Base-by-base conservation (phyloP, 768 basidiomycete species). In the Russula vinacea region DNA sequence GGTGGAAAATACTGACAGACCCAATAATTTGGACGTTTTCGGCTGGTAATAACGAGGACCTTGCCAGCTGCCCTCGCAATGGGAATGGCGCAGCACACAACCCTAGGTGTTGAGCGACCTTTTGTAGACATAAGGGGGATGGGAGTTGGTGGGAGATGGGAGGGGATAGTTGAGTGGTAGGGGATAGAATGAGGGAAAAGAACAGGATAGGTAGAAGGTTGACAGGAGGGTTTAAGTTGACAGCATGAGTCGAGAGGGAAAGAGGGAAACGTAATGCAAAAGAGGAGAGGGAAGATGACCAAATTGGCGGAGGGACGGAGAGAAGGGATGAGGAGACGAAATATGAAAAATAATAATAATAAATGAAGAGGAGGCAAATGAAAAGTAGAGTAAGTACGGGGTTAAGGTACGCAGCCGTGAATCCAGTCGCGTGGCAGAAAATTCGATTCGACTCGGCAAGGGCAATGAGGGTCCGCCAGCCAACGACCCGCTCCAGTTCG, bases 81-180 rank as follows among this genome's bases (percentile, higher is more conserved):
- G 60, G 92, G 92, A 62, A 94, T 94, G 56, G 92, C 92, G 73
- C 92, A 93, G 76, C 92, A 94, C 69, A 94, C 92, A 75, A 94
- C 82, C 73, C 92, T 88, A 60, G 92, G 92, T 56, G 83, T 83
- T 60, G 87, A 76, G 69, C 91, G 85, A 71, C 89, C 90, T 80
- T 92, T 91, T 69, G 84, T 83, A 50, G 69, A 65, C 67, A 67
- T 67, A 39, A 54, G 29, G 51, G 53, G 56, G 50, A 55, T 24
- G 17, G 4, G 50, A 39, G 24, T 56, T 24, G 40, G 22, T 50
- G 44, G 29, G 64, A 19, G 9, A 67, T 56, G 26, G 13, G 50
- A n/a, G 42, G 42, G 33, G 16, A 53, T 11, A 3, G 19, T 11
- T 19, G 19, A 42, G 47, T 54, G 40, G 33, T 56, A 26, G 35